A percentile compares a stretch with the other conserved stretches of the same genome.
These are phyloP conservation scores for Elaeis guineensis DNA, from an alignment of 176 grass and related monocot species.

Conservation along the genomic window DNA sequence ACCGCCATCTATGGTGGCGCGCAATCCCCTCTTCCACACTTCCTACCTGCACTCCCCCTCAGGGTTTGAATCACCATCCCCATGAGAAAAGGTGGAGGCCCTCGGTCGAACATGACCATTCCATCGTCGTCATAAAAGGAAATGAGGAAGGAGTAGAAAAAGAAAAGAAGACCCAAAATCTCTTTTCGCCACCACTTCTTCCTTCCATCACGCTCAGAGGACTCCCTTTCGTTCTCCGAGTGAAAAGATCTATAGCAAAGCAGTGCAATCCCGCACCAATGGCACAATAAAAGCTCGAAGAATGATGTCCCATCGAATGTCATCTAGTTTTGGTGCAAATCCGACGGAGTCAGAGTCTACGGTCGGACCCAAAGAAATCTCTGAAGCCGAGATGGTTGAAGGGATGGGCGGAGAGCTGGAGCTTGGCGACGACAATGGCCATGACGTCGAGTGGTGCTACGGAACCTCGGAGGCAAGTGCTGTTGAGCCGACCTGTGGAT, in stretches of 20 bases:
- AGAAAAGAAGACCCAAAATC: no score
- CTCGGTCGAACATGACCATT: no score
- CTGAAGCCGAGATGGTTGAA: conserved; percentile 21
- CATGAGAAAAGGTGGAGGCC: no score
- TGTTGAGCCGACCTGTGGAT: no score
- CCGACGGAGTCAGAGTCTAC: background rate
- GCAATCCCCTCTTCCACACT: no score
- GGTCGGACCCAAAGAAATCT: background rate
- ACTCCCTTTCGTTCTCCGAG: conserved; percentile 28
- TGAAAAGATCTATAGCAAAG: conserved; percentile 36
- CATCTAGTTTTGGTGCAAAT: background rate
- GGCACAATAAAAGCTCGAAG: conserved; percentile 8
- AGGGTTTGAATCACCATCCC: no score
- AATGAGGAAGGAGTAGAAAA: no score
- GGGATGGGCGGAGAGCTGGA: conserved; percentile 31
- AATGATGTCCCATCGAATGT: conserved; percentile 22
- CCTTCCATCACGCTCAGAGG: background rate
- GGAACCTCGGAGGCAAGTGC: no score
- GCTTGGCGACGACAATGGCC: conserved; percentile 43
- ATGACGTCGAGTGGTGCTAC: conserved; percentile 14
- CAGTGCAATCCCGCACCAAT: background rate
- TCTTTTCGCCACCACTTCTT: conserved; percentile 4
- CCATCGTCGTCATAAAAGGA: no score
- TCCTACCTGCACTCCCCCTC: no score
- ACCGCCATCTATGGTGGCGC: no score